A percentile compares a stretch with the other conserved stretches of the same genome.
Conservation (phyloP, 345 rosid species). For the Linum trigynum region DNA sequence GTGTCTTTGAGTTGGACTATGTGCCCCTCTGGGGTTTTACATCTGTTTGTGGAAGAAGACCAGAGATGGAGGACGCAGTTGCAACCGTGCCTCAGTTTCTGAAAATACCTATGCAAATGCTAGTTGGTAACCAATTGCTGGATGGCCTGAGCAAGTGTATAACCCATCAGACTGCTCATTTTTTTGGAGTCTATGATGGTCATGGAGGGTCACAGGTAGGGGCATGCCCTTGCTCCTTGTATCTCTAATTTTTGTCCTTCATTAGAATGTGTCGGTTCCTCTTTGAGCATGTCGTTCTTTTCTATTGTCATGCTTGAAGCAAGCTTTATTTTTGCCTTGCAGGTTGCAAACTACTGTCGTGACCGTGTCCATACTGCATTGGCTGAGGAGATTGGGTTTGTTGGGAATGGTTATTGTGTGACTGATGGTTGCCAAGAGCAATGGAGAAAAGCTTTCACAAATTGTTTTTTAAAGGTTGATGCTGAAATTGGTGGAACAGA, state of each 20-base stretch:
- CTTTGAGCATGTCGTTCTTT: conserved; percentile 2
- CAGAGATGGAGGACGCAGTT: conserved; percentile 96
- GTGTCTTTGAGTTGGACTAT: conserved; percentile 80
- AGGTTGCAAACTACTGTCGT: conserved; percentile 90
- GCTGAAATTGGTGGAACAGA: conserved; percentile 60
- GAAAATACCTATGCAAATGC: conserved; percentile 70
- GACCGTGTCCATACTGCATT: conserved; percentile 60
- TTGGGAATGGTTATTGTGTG: conserved; percentile 37
- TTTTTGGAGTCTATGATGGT: conserved; percentile 95
- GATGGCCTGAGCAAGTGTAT: conserved; percentile 47
- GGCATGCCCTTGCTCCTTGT: not conserved
- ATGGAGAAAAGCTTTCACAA: conserved; percentile 69
- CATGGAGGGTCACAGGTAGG: conserved; percentile 91
- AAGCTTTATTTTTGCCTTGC: conserved; percentile 12
- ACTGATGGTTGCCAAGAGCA: conserved; percentile 58
- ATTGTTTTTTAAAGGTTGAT: conserved; percentile 69
- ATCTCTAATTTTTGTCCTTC: not conserved
- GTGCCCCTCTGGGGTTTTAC: conserved; percentile 86
- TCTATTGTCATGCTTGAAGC: not conserved
- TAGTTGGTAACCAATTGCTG: conserved; percentile 42
- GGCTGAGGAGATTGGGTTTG: conserved; percentile 54
- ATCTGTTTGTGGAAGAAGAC: conserved; percentile 78
- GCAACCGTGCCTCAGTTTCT: conserved; percentile 53
- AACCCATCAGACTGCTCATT: conserved; percentile 62
- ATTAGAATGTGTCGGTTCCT: not conserved